Evolutionary conservation across 192 early-diverging fungal species (phyloP).

Genomic region (Phlyctochytrium arcticum): DNA sequence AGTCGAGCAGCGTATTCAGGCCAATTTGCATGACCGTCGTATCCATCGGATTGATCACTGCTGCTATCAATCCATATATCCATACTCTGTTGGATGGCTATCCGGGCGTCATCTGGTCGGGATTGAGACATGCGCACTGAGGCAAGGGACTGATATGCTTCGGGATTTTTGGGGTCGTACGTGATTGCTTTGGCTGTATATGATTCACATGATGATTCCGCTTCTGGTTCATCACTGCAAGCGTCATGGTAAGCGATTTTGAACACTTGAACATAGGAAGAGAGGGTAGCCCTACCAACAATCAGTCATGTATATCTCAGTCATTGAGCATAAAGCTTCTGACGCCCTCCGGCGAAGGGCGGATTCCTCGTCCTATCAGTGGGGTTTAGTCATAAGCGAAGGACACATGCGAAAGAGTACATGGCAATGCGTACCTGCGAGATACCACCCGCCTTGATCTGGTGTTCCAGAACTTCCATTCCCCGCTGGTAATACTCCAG

Average conservation of each 20-base stretch:
- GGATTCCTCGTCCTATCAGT: slow-evolving; percentile 29
- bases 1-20: slow-evolving; percentile 75
- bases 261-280: background rate
- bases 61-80: slow-evolving; percentile 63
- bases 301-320: slow-evolving; percentile 97
- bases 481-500: slow-evolving; percentile 40
- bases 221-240: slow-evolving; percentile 77
- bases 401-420: slow-evolving; percentile 4
- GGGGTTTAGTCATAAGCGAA: too few relatives aligned
- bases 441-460: slow-evolving; percentile 25
- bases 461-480: slow-evolving; percentile 30
- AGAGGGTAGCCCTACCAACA: slow-evolving; percentile 68
- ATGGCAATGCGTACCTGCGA: slow-evolving; percentile 2
- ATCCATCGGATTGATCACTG: too few relatives aligned
- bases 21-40: background rate
- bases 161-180: slow-evolving; percentile 69
- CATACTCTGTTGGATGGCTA: slow-evolving; percentile 61
- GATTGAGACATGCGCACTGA: slow-evolving; percentile 86
- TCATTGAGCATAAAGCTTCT: slow-evolving; percentile 86
- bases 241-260: background rate
- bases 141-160: slow-evolving; percentile 83
- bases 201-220: slow-evolving; percentile 79
- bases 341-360: slow-evolving; percentile 65
- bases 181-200: slow-evolving; percentile 65
- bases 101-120: slow-evolving; percentile 73